A percentile compares a stretch with the other conserved stretches of the same genome.
Conservation (phyloP, 345 rosid species). For the Citrus cavaleriei region DNA sequence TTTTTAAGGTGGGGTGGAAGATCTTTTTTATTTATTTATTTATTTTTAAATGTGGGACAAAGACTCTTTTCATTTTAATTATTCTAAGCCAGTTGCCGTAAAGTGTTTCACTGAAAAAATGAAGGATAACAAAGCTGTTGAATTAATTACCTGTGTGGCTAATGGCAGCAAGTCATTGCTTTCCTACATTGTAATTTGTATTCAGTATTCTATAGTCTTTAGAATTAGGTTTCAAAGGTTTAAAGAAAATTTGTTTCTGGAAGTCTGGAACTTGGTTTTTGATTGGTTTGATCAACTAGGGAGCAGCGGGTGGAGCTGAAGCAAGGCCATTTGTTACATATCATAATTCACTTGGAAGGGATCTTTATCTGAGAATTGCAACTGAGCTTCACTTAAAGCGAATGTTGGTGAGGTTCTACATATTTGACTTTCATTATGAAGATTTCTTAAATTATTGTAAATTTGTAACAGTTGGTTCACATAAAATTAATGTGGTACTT, state of each 20-base stretch:
- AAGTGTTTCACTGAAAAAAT: not conserved
- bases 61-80: not conserved
- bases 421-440: not conserved
- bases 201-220: not conserved
- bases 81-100: not conserved
- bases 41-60: not conserved
- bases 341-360: constrained; percentile 93
- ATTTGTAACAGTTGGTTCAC: not conserved
- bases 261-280: constrained; percentile 28
- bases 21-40: not conserved
- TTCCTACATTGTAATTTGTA: not conserved
- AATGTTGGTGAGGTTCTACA: constrained; percentile 68
- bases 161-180: not conserved
- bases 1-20: not conserved
- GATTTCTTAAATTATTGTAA: not conserved
- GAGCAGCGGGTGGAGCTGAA: constrained; percentile 99
- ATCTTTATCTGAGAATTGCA: constrained; percentile 90
- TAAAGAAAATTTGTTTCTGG: constrained; percentile 3
- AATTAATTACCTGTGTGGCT: not conserved
- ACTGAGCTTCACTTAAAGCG: constrained; percentile 97
- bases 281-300: constrained; percentile 55
- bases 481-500: not conserved
- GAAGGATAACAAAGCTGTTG: not conserved
- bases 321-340: constrained; percentile 91
- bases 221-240: not conserved